A percentile compares a stretch with the other conserved stretches of the same genome.
Evolutionary conservation across 108 stramenopile species (phyloP).

Genomic region (Licmophora abbreviata): DNA sequence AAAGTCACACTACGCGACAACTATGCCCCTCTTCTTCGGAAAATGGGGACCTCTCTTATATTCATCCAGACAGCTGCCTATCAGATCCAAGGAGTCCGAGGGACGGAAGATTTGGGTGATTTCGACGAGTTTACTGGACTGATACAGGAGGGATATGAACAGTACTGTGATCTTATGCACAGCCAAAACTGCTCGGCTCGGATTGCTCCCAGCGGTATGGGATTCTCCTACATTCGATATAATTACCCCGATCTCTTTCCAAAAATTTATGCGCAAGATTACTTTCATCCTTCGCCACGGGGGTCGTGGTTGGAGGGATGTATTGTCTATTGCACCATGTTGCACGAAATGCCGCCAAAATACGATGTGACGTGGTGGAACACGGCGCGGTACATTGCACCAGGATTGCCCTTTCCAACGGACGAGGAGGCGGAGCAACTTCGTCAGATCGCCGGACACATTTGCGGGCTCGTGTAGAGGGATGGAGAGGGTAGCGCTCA

Average conservation of each 20-base stretch:
- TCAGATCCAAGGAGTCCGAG: slow-evolving; percentile 10
- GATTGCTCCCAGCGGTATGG: slow-evolving; percentile 15
- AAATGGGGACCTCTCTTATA: slow-evolving; percentile 23
- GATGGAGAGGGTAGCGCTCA: too few species aligned
- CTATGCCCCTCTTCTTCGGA: slow-evolving; percentile 31
- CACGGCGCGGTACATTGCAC: background rate
- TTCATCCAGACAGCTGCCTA: slow-evolving; percentile 45
- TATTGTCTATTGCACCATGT: slow-evolving; percentile 6
- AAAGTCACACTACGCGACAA: slow-evolving; percentile 18
- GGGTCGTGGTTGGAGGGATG: slow-evolving; percentile 11
- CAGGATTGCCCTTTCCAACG: background rate
- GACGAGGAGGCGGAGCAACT: background rate
- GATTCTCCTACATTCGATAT: slow-evolving; percentile 4
- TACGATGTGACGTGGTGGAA: background rate
- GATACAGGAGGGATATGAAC: slow-evolving; percentile 31
- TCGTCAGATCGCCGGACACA: too few species aligned
- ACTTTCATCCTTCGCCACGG: slow-evolving; percentile 6
- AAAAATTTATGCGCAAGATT: slow-evolving; percentile 7
- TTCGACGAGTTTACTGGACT: slow-evolving; percentile 33
- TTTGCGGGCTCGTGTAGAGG: too few species aligned
- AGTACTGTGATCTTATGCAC: slow-evolving; percentile 21
- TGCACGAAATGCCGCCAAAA: background rate
- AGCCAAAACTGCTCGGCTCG: background rate
- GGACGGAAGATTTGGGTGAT: slow-evolving; percentile 24
- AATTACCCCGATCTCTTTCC: slow-evolving; percentile 2